phyloP scores from a whole-genome alignment of 768 basidiomycete genomes.

The Gautieria morchelliformis region DNA sequence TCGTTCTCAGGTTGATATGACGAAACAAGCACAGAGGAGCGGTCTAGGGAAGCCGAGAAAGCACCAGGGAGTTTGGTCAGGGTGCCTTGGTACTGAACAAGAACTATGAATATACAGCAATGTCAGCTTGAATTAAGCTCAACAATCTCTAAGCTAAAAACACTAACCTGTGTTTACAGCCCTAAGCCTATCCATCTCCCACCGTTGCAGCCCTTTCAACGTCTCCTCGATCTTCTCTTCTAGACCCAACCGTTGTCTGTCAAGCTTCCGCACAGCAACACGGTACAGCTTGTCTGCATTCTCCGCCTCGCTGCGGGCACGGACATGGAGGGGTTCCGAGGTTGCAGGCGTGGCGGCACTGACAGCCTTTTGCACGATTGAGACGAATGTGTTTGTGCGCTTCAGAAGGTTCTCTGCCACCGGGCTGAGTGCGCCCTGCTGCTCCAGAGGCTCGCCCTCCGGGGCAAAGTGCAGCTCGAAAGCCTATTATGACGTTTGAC shows the following conservation, averaged over 20 bases:
- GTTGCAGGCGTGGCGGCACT: slow-evolving; percentile 29
- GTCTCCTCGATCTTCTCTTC: slow-evolving; percentile 83
- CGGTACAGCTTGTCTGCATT: slow-evolving; percentile 76
- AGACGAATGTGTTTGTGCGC: slow-evolving; percentile 60
- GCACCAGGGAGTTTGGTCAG: slow-evolving; percentile 62
- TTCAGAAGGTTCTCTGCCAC: slow-evolving; percentile 53
- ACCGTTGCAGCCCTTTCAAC: slow-evolving; percentile 68
- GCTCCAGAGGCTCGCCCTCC: slow-evolving; percentile 21
- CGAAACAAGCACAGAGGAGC: slow-evolving; percentile 66
- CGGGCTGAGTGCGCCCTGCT: slow-evolving; percentile 25
- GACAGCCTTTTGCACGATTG: slow-evolving; percentile 64
- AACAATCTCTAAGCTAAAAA: neutral
- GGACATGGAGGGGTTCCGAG: slow-evolving; percentile 59
- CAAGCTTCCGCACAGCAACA: slow-evolving; percentile 69
- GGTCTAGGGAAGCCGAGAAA: slow-evolving; percentile 53
- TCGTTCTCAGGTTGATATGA: slow-evolving; percentile 86
- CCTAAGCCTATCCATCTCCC: slow-evolving; percentile 76
- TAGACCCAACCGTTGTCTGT: slow-evolving; percentile 73
- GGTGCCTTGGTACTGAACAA: slow-evolving; percentile 82
- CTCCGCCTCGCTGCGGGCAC: slow-evolving; percentile 68
- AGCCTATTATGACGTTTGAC: slow-evolving; percentile 30
- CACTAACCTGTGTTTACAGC: slow-evolving; percentile 72
- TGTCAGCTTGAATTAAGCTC: neutral
- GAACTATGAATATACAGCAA: slow-evolving; percentile 32
- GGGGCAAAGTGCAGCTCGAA: slow-evolving; percentile 40